These are phyloP conservation scores for Mycena maculata DNA, from an alignment of 768 basidiomycete species.

Conservation along the genomic window DNA sequence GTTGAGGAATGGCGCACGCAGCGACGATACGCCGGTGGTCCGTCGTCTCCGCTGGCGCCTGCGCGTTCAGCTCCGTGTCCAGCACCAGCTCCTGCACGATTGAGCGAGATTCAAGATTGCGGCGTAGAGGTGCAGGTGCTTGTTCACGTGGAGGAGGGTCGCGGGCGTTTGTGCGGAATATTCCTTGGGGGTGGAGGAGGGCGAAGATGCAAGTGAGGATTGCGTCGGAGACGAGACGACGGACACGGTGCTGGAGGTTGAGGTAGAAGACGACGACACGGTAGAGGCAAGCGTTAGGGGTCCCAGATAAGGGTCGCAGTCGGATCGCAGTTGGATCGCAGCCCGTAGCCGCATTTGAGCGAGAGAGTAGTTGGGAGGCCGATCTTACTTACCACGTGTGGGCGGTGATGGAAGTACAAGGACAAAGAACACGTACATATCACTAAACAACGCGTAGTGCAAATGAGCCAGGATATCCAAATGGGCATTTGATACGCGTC, in stretches of 20 bases:
- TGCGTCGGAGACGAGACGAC: not conserved
- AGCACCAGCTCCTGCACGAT: constrained; percentile 22
- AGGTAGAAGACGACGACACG: constrained; percentile 11
- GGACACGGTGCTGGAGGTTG: not conserved
- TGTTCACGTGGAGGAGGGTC: constrained; percentile 24
- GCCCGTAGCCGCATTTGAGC: constrained; percentile 5
- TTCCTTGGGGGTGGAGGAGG: constrained; percentile 25
- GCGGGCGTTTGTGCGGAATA: constrained; percentile 25
- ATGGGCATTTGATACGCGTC: no score
- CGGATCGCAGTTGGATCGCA: constrained; percentile 4
- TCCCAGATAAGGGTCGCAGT: no score
- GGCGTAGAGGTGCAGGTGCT: constrained; percentile 22
- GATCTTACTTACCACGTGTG: no score
- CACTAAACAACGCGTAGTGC: no score
- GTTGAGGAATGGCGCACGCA: constrained; percentile 15
- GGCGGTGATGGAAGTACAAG: no score
- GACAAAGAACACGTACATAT: no score
- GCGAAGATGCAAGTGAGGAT: constrained; percentile 18
- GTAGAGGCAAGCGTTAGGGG: no score
- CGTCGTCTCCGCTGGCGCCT: constrained; percentile 20
- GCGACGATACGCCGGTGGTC: constrained; percentile 27
- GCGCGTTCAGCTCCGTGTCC: constrained; percentile 26
- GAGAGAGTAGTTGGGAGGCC: no score
- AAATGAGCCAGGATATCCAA: no score
- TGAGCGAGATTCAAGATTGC: not conserved